These are phyloP conservation scores for Ballota nigra DNA, from an alignment of 257 asterid species.

Conservation along the genomic window DNA sequence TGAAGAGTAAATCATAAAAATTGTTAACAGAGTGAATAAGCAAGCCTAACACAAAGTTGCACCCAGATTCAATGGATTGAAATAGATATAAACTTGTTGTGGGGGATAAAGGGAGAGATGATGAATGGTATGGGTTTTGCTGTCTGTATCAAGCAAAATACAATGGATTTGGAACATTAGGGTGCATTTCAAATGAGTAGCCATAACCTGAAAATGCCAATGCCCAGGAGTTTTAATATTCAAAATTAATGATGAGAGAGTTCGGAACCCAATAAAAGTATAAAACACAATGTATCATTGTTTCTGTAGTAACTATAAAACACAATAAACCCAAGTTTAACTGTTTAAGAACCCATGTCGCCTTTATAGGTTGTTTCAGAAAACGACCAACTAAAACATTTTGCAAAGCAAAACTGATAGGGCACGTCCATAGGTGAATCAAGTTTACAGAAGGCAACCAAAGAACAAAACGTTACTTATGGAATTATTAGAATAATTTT, in stretches of 20 bases:
- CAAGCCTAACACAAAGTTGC: constrained; percentile 11
- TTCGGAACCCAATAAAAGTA: not conserved
- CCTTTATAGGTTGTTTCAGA: not conserved
- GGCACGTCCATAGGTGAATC: no score
- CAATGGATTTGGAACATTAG: not conserved
- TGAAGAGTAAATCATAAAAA: constrained; percentile 33
- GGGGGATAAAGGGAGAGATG: not conserved
- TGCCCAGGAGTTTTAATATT: not conserved
- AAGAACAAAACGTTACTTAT: no score
- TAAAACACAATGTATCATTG: constrained; percentile 6
- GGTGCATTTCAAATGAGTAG: not conserved
- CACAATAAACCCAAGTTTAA: not conserved
- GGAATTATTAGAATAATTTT: no score
- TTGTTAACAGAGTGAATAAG: constrained; percentile 11
- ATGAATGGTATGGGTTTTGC: not conserved
- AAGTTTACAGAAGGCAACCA: no score
- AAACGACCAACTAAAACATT: not conserved
- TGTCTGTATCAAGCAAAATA: not conserved
- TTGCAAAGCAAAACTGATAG: no score
- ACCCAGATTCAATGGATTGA: not conserved
- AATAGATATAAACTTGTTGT: constrained; percentile 9
- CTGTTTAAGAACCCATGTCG: not conserved
- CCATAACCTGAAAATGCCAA: constrained; percentile 12
- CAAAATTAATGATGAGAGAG: constrained; percentile 16
- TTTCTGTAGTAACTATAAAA: not conserved